Percentiles rank a stretch among this genome's conserved stretches.
Evolutionary conservation across 768 basidiomycete species (phyloP).

Genomic region (Pleurotus sapidus): DNA sequence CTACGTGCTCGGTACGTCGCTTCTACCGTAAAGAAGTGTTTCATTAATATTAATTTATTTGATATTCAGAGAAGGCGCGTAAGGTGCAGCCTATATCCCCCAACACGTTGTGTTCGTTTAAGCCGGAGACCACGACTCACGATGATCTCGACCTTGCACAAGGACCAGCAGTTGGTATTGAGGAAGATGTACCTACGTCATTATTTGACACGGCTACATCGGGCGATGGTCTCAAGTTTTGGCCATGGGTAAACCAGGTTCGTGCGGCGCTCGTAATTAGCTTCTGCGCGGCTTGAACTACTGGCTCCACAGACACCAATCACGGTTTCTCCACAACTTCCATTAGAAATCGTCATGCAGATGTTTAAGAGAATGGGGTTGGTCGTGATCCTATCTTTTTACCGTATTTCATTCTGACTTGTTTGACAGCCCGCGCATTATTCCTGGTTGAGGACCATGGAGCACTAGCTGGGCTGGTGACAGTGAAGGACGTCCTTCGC

Average conservation of each 20-base stretch:
- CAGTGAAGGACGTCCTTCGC: slow-evolving; percentile 93
- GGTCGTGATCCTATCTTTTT: slow-evolving; percentile 25
- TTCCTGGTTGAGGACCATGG: slow-evolving; percentile 90
- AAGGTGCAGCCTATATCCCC: slow-evolving; percentile 9
- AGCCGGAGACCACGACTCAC: slow-evolving; percentile 20
- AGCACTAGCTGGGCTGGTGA: slow-evolving; percentile 78
- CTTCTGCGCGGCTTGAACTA: not conserved
- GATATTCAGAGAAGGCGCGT: slow-evolving; percentile 9
- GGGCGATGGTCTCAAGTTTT: slow-evolving; percentile 61
- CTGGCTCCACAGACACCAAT: slow-evolving; percentile 72
- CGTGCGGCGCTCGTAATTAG: slow-evolving; percentile 11
- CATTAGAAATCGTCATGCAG: slow-evolving; percentile 96
- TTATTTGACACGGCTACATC: slow-evolving; percentile 59
- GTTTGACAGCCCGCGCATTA: slow-evolving; percentile 80
- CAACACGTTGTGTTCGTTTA: slow-evolving; percentile 8
- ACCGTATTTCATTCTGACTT: not conserved
- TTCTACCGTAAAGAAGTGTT: not conserved
- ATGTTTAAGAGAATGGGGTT: slow-evolving; percentile 98
- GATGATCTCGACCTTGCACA: slow-evolving; percentile 47
- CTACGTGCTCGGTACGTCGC: slow-evolving; percentile 72
- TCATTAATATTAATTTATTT: not conserved
- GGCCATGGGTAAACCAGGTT: slow-evolving; percentile 96
- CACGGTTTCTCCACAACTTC: slow-evolving; percentile 87
- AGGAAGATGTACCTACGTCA: slow-evolving; percentile 67
- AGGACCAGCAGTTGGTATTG: slow-evolving; percentile 53